Base-by-base conservation (phyloP, 495 filamentous ascomycete species). In the Lichina pygmaea region DNA sequence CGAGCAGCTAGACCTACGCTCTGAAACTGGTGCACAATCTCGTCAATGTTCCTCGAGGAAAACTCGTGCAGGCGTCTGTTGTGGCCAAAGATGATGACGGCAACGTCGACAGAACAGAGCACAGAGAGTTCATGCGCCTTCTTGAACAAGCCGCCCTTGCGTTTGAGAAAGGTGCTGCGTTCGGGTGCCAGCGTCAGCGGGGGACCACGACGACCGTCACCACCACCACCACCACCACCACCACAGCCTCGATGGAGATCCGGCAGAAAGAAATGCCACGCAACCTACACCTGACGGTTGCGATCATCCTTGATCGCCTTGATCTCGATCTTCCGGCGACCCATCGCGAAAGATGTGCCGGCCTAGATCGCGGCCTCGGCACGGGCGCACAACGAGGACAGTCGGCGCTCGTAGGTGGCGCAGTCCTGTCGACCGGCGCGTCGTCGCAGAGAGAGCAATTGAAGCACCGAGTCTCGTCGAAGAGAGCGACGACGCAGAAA, bases 231-330 rank as follows among this genome's bases (percentile, higher is more conserved):
- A 24, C 24, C 24, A 24, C 1, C 24, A 24, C 24, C 24, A 24
- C 24, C 24, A 24, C 24, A 24, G 4, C 41, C 38, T 45, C n/a
- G 32, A 44, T 33, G 33, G 41, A 42, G 45, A 45, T 42, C 37
- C 38, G 41, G 37, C 51, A 43, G 44, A 31, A 42, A 46, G 45
- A 33, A 42, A 46, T 30, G 44, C 37, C 24, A 16, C 37, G 32
- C n/a, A 33, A 70, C 86, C 66, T 81, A 94, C 86, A 93, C 89
- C 51, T 86, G 94, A 57, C 89, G 84, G 58, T 97, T 97, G 56
- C 89, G 73, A 60, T 97, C 89, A 74, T 97, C 89, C 66, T 93
- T 93, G 69, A 97, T 97, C 46, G 91, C 81, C 66, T 95, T 95
- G 70, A 97, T 97, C 65, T 94, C 89, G 59, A 97, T 97, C 77